Evolutionary conservation across 371 early-diverging fungal species (phyloP).

Genomic region (Cokeromyces recurvatus): DNA sequence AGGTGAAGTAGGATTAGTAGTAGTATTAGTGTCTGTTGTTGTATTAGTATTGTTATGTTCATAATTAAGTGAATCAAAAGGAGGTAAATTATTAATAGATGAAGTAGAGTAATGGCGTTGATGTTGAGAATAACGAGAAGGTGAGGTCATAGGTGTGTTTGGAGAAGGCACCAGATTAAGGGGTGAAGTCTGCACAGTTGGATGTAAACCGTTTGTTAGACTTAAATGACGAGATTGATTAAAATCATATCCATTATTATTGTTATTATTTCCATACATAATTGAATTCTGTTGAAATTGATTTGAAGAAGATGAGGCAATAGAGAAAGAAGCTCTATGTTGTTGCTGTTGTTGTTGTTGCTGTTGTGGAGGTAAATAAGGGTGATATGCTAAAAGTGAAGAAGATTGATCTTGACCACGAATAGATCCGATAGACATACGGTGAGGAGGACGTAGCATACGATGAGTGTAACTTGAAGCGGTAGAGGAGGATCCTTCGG

Average conservation of each 20-base stretch:
- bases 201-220: too few relatives aligned
- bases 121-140: constrained; percentile 22
- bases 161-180: constrained; percentile 31
- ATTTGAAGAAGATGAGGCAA: too few relatives aligned
- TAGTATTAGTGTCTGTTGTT: too few relatives aligned
- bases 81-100: constrained; percentile 5
- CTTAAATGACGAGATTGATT: too few relatives aligned
- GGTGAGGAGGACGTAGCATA: constrained; percentile 29
- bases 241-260: too few relatives aligned
- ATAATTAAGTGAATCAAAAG: background rate
- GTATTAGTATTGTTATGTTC: background rate
- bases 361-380: constrained; percentile 1
- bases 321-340: too few relatives aligned
- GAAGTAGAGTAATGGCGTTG: constrained; percentile 32
- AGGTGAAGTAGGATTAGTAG: too few relatives aligned
- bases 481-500: too few relatives aligned
- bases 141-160: constrained; percentile 33
- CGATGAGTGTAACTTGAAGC: constrained; percentile 7
- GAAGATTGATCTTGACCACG: too few relatives aligned
- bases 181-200: constrained; percentile 34
- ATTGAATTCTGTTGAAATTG: too few relatives aligned
- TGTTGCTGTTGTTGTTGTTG: constrained; percentile 4
- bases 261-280: too few relatives aligned
- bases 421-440: constrained; percentile 35
- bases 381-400: constrained; percentile 1